Conservation (phyloP, 441 rosid species). For the Lepidium campestre region DNA sequence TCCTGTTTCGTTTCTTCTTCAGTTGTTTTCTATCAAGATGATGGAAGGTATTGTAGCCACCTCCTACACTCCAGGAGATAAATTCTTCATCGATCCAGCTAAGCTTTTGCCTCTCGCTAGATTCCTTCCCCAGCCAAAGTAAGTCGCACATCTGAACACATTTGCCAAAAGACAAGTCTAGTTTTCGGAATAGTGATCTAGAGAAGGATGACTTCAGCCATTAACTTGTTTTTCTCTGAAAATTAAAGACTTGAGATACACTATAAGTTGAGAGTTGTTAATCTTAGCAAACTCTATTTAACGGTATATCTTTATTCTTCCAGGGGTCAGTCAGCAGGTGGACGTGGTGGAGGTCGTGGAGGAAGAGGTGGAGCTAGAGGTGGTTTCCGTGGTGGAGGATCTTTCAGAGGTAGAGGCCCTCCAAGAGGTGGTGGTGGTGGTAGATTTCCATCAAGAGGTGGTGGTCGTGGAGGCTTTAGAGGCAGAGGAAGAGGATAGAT, state of each 20-base stretch:
- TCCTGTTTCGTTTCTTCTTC: constrained; percentile 16
- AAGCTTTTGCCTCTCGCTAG: constrained; percentile 82
- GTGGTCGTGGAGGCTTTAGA: constrained; percentile 74
- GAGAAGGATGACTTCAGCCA: not conserved
- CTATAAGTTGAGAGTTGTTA: not conserved
- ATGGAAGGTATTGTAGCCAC: constrained; percentile 94
- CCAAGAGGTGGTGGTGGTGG: constrained; percentile 48
- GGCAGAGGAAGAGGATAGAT: constrained; percentile 76
- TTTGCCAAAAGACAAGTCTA: not conserved
- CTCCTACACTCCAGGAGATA: constrained; percentile 66
- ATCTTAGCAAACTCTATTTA: not conserved
- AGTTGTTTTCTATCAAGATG: constrained; percentile 85
- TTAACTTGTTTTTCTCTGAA: not conserved
- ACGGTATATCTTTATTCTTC: constrained; percentile 1
- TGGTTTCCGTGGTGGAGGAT: constrained; percentile 47
- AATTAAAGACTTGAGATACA: not conserved
- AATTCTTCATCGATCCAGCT: constrained; percentile 75
- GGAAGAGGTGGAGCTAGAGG: constrained; percentile 62
- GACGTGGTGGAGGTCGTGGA: constrained; percentile 40
- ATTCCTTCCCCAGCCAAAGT: constrained; percentile 94
- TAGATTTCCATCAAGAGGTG: constrained; percentile 48
- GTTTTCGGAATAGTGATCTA: not conserved
- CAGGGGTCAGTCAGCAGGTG: constrained; percentile 11
- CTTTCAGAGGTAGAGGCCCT: constrained; percentile 64
- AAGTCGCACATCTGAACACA: constrained; percentile 27